Evolutionary conservation across 106 monocot species (phyloP), one percentile per base, ranked within the genome.

Genomic region (Platanthera zijinensis): DNA sequence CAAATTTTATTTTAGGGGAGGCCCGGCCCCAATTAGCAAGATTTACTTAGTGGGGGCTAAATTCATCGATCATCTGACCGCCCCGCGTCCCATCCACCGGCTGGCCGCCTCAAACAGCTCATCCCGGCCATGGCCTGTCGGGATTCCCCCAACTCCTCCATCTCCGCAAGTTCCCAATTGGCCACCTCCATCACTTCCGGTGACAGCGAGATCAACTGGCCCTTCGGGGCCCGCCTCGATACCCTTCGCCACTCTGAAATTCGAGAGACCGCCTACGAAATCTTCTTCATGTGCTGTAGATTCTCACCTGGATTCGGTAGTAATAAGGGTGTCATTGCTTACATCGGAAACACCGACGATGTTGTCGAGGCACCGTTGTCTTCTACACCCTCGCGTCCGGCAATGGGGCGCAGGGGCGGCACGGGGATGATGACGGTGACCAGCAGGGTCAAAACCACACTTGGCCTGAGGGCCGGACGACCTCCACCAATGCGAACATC

Each of bases 251-350:
- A 69, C 25, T 78, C 80, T 66, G 92, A 87, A 47, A 80, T 95
- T 51, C 83, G 95, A 0, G 95, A 87, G 75, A 81, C 90, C 48
- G 95, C 95, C 9, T 96, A 96, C 79, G 95, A 92, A 77, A 78
- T 96, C 54, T 96, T 88, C 83, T 96, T 96, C 85, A 88, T 76
- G 80, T 86, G 85, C 6, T 92, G 90, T 79, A 80, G 95, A 47
- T 82, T 90, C 39, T 83, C 88, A n/a, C 76, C 85, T 9, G 85
- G 85, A 7, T 89, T 89, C 84, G 62, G 81, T n/a, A 76, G 53
- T 53, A 17, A 4, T 5, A 13, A 28, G 39, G 70, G 78, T 45
- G 46, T 7, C 18, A 22, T 51, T 10, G 50, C 51, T 15, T 57
- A 51, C 30, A 48, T 61, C 50, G 11, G 51, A 6, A 67, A 47